phyloP scores from a whole-genome alignment of 352 stramenopile species.

The Globisporangium alternatum region DNA sequence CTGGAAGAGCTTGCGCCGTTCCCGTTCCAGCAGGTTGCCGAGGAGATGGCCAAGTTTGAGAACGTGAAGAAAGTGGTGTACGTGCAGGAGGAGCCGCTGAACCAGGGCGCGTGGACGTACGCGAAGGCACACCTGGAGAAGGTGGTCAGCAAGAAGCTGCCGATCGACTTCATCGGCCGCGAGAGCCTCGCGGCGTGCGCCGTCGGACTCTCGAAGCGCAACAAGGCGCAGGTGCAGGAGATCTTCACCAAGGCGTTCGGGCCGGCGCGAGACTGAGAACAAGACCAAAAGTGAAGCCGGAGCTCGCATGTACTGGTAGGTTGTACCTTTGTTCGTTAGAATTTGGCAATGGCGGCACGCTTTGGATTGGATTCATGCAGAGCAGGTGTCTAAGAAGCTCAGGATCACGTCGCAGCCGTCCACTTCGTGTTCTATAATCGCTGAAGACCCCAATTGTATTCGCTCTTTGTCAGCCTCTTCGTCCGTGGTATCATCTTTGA shows the following conservation, averaged over 20 bases:
- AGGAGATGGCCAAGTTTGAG: slow-evolving; percentile 50
- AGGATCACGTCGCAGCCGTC: slow-evolving; percentile 10
- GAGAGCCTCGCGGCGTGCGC: slow-evolving; percentile 68
- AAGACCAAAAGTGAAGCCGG: slow-evolving; percentile 8
- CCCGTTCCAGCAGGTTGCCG: slow-evolving; percentile 64
- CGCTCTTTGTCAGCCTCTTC: not conserved
- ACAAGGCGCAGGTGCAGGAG: slow-evolving; percentile 56
- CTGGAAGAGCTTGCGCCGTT: slow-evolving; percentile 87
- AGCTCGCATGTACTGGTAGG: slow-evolving; percentile 2
- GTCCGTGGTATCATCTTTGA: not conserved
- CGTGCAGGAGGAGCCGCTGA: slow-evolving; percentile 82
- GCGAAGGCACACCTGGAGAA: slow-evolving; percentile 71
- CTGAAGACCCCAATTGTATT: not conserved
- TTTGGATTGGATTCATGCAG: not conserved
- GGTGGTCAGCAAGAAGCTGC: slow-evolving; percentile 50
- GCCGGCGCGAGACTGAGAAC: slow-evolving; percentile 9
- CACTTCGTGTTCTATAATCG: not conserved
- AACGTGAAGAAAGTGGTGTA: slow-evolving; percentile 72
- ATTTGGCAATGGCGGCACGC: not conserved
- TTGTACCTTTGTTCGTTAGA: slow-evolving; percentile 1
- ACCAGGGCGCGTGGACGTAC: slow-evolving; percentile 80
- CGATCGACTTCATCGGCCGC: slow-evolving; percentile 70
- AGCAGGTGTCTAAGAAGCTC: slow-evolving; percentile 15
- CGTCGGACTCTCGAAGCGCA: slow-evolving; percentile 71
- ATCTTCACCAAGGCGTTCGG: slow-evolving; percentile 68